These are phyloP conservation scores for Coprinopsis cinerea DNA, from an alignment of 768 basidiomycete species.

Conservation along the genomic window DNA sequence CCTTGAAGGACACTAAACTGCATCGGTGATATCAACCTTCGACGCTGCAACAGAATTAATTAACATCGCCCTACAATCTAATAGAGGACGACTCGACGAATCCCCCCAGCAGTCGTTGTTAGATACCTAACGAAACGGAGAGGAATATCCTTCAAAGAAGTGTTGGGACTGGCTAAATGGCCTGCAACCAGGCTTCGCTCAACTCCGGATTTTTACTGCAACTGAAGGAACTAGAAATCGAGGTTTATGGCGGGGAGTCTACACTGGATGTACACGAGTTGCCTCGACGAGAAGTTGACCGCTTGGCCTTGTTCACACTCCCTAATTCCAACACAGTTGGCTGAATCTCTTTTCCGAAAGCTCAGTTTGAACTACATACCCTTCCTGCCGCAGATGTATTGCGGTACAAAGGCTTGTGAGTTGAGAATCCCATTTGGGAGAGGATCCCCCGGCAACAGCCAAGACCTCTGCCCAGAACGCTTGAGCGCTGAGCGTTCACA, in stretches of 20 bases:
- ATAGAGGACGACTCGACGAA: conserved; percentile 23
- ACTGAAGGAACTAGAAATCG: conserved; percentile 30
- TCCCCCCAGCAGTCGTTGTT: conserved; percentile 34
- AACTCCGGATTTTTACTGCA: conserved; percentile 39
- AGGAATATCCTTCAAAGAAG: conserved; percentile 31
- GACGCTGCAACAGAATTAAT: conserved; percentile 27
- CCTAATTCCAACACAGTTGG: too few relatives aligned
- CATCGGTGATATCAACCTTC: conserved; percentile 22
- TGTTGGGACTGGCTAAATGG: conserved; percentile 28
- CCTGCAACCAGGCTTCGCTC: conserved; percentile 33
- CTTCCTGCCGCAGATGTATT: too few relatives aligned
- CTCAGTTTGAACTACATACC: too few relatives aligned
- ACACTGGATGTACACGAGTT: conserved; percentile 28
- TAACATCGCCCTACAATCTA: conserved; percentile 18
- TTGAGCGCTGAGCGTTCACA: neutral
- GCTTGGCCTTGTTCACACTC: conserved; percentile 32
- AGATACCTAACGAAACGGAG: conserved; percentile 35
- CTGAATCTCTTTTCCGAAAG: too few relatives aligned
- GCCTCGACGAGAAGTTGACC: conserved; percentile 26
- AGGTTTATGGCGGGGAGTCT: conserved; percentile 22
- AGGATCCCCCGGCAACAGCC: too few relatives aligned
- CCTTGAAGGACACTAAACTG: conserved; percentile 28
- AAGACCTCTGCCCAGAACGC: too few relatives aligned
- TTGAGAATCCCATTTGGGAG: too few relatives aligned
- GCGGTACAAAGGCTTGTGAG: too few relatives aligned